Conservation (phyloP, 2,329 filamentous ascomycete species). For the Rhytidhysteron rufulum region DNA sequence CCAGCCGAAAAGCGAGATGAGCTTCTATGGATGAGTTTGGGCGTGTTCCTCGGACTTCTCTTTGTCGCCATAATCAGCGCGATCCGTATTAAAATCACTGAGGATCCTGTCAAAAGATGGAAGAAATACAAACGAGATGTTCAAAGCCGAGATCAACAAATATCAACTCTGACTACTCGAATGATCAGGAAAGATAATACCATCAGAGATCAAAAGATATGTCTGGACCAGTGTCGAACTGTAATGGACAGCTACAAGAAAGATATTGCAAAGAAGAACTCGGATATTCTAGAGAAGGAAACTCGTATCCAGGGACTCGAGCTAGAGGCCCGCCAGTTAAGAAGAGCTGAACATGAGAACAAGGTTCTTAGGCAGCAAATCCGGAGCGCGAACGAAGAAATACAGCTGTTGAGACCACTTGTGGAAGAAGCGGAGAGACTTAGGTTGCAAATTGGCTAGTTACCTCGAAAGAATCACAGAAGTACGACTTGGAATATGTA, state of each 20-base stretch:
- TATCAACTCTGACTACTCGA: not conserved
- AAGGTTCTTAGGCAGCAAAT: not conserved
- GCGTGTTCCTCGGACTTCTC: not conserved
- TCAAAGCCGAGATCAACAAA: not conserved
- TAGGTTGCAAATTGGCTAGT: not conserved
- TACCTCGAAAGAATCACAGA: too few relatives aligned
- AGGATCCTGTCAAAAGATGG: not conserved
- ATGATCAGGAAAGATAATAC: not conserved
- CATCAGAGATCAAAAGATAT: not conserved
- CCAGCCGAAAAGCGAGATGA: not conserved
- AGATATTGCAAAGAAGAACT: not conserved
- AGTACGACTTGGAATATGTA: too few relatives aligned
- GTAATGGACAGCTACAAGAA: not conserved
- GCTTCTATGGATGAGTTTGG: slow-evolving; percentile 2
- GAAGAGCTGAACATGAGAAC: not conserved
- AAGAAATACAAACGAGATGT: not conserved
- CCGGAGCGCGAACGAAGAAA: not conserved
- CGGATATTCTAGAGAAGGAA: not conserved
- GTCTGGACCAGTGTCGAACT: not conserved
- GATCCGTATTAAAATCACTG: not conserved
- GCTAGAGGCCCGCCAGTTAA: not conserved
- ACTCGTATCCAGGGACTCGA: not conserved
- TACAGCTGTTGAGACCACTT: not conserved
- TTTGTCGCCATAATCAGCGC: not conserved
- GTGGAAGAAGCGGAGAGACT: not conserved